These are phyloP conservation scores for Phytophthora citrophthora DNA, from an alignment of 352 stramenopile species.

Conservation along the genomic window DNA sequence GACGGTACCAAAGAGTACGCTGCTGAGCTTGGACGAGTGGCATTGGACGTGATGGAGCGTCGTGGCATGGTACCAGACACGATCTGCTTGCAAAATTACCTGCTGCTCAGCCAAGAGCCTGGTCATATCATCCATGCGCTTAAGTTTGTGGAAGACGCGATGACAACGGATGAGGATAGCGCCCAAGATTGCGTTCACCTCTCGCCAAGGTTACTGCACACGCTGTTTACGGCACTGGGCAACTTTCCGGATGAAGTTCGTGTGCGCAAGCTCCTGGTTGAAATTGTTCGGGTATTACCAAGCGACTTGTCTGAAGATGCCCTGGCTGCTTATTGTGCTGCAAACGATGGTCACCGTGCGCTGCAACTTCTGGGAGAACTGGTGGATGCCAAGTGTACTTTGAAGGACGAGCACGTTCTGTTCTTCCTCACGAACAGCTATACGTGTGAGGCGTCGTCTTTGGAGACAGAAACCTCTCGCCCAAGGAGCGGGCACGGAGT, in stretches of 20 bases:
- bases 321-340: conserved; percentile 63
- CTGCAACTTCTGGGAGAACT: conserved; percentile 51
- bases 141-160: conserved; percentile 41
- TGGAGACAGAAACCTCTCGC: conserved; percentile 26
- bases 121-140: conserved; percentile 44
- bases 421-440: conserved; percentile 68
- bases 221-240: conserved; percentile 51
- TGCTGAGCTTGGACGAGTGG: conserved; percentile 32
- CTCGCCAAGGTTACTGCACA: conserved; percentile 57
- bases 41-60: conserved; percentile 46
- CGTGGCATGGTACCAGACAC: conserved; percentile 42
- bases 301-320: conserved; percentile 49
- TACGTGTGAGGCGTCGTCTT: conserved; percentile 20
- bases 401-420: conserved; percentile 64
- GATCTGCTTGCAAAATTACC: conserved; percentile 51
- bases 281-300: conserved; percentile 47
- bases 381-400: conserved; percentile 31
- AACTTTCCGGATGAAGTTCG: conserved; percentile 40
- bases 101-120: conserved; percentile 47
- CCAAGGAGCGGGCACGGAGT: conserved; percentile 29
- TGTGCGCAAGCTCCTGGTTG: conserved; percentile 52
- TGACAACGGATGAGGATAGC: conserved; percentile 7
- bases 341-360: conserved; percentile 35
- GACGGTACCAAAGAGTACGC: conserved; percentile 13
- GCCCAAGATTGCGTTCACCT: conserved; percentile 30